Percentiles rank a stretch among this genome's conserved stretches.
Evolutionary conservation across 257 asterid genomes (phyloP).

Genomic region (Solanum rostratum): DNA sequence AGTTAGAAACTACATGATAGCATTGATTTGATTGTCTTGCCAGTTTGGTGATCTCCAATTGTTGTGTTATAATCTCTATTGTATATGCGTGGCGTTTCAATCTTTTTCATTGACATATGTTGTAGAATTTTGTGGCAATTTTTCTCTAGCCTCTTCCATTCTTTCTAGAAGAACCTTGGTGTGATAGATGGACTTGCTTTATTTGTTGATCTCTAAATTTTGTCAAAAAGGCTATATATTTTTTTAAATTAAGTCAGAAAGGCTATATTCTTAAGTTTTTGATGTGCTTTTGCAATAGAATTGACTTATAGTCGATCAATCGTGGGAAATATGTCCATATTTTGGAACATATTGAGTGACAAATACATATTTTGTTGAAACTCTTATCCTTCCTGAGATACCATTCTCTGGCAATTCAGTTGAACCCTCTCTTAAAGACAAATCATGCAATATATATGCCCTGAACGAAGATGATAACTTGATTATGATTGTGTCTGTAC

Average conservation of each 20-base stretch:
- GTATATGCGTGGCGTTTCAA: not conserved
- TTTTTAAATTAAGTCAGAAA: too few relatives aligned
- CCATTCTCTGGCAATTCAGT: slow-evolving; percentile 60
- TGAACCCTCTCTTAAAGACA: slow-evolving; percentile 54
- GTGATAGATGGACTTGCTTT: not conserved
- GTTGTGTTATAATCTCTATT: not conserved
- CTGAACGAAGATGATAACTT: slow-evolving; percentile 32
- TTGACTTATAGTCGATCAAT: not conserved
- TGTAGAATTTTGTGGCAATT: not conserved
- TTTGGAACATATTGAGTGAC: not conserved
- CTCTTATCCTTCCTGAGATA: slow-evolving; percentile 74
- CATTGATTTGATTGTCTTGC: not conserved
- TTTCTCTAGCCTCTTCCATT: not conserved
- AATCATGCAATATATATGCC: slow-evolving; percentile 76
- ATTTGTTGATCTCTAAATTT: not conserved
- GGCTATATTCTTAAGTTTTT: not conserved
- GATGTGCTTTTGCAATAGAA: not conserved
- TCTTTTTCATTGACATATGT: not conserved
- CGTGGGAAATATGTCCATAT: not conserved
- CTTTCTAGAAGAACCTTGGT: not conserved
- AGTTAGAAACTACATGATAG: not conserved
- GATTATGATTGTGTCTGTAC: slow-evolving; percentile 57
- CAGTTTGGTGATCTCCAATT: not conserved
- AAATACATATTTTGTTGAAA: not conserved
- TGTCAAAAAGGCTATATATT: too few relatives aligned